These are phyloP conservation scores for Schizochytrium sp. DNA, from an alignment of 108 stramenopile genomes.

Conservation along the genomic window DNA sequence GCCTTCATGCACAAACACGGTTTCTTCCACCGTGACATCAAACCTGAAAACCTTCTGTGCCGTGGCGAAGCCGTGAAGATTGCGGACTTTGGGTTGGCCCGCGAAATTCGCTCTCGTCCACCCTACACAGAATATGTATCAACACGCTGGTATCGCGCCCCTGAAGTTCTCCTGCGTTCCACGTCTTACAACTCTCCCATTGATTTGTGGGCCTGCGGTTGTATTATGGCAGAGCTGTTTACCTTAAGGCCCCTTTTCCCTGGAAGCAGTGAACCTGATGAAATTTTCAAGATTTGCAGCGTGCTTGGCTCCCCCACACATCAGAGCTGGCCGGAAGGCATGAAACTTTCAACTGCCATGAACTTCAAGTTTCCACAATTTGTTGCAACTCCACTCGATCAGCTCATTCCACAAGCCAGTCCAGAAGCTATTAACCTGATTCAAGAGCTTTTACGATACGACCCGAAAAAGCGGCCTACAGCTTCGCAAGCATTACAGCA, in stretches of 20 bases:
- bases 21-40: conserved; percentile 93
- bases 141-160: conserved; percentile 97
- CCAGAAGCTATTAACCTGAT: conserved; percentile 72
- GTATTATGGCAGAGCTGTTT: conserved; percentile 90
- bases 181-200: conserved; percentile 86
- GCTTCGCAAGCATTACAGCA: conserved; percentile 79
- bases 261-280: conserved; percentile 88
- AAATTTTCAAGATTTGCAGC: conserved; percentile 85
- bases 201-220: conserved; percentile 92
- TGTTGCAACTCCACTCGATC: conserved; percentile 72
- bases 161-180: conserved; percentile 87
- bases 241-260: conserved; percentile 91
- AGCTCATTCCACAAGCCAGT: conserved; percentile 75
- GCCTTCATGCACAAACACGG: conserved; percentile 88
- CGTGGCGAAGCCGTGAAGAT: conserved; percentile 84
- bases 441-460: conserved; percentile 73
- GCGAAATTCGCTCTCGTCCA: conserved; percentile 77
- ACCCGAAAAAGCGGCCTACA: conserved; percentile 82
- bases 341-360: conserved; percentile 78
- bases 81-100: conserved; percentile 93
- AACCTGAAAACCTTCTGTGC: conserved; percentile 93
- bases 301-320: conserved; percentile 83
- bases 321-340: conserved; percentile 77
- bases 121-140: conserved; percentile 92
- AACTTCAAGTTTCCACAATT: conserved; percentile 79